Base-by-base conservation (phyloP, 805 yeast species). In the Saccharomycopsis schoenii region DNA sequence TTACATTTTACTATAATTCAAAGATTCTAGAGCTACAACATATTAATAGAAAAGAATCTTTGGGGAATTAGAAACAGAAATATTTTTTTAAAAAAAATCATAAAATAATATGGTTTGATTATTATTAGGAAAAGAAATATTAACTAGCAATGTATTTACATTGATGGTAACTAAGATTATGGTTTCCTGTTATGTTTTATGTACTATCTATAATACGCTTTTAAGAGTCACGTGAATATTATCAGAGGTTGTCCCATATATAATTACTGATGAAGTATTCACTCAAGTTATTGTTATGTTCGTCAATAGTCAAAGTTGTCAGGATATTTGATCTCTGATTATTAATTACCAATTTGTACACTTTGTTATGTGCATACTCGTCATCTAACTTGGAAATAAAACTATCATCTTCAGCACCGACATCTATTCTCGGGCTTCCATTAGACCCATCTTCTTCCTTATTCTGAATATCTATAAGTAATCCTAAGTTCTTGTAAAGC, bases 211-310 rank as follows among this genome's bases (percentile, higher is more conserved):
- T 29, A 29, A 29, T 29, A 6, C 34, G 6, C 3, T 6, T 29
- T 29, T 29, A 29, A 4, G 34, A 29, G 34, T 29, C 24, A 12
- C 2, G 52, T 15, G 10, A 21, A 12, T 11, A 5, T 47, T 8
- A 2, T 66, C 62, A 77, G 64, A 82, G 66, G 59, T 80, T 78
- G 63, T 88, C 94, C 96, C 96, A 89, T 39, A 89, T 80, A 68
- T 82, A 86, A 68, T 89, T 88, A 14, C 89, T 80, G 37, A 87
- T 80, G 70, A 87, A 88, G 67, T 79, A 85, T 62, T 84, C 85
- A 67, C 87, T 82, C 64, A 84, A 82, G 62, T 82, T 79, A 39
- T 76, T 74, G 54, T 78, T 57, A 8, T 37, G 41, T 37, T 61
- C 61, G 21, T 61, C 64, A 51, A 63, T 60, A 1, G 54, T 59